Conservation (phyloP, 768 basidiomycete species). For the Stropharia rugosoannulata region DNA sequence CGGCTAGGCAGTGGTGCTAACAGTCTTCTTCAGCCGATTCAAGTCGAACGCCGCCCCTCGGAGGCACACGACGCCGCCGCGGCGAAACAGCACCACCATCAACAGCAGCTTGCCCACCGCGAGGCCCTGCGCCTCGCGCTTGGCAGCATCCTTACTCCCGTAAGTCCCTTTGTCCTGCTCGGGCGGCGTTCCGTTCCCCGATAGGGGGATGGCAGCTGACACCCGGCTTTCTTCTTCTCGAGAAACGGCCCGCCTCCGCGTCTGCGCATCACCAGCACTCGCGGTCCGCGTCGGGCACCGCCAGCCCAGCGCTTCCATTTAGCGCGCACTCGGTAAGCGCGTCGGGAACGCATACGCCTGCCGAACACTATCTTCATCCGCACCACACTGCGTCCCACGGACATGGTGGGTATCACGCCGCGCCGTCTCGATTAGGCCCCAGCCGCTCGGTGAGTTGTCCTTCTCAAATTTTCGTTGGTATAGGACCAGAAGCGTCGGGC, state of each 20-base stretch:
- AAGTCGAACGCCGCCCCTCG: slow-evolving; percentile 32
- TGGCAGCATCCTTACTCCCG: slow-evolving; percentile 60
- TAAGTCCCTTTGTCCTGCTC: slow-evolving; percentile 30
- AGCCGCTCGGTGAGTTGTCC: slow-evolving; percentile 28
- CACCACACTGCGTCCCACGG: slow-evolving; percentile 22
- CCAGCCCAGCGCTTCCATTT: slow-evolving; percentile 43
- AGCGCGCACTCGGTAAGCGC: slow-evolving; percentile 13
- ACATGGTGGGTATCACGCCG: slow-evolving; percentile 21
- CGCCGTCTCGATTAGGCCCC: slow-evolving; percentile 34
- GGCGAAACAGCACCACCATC: slow-evolving; percentile 16
- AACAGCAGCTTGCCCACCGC: slow-evolving; percentile 36
- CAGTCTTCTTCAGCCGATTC: slow-evolving; percentile 28
- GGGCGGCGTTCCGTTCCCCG: background rate
- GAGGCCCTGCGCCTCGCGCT: slow-evolving; percentile 55
- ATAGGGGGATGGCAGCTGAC: background rate
- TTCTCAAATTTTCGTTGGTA: slow-evolving; percentile 6
- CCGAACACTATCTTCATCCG: slow-evolving; percentile 25
- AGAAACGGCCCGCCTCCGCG: slow-evolving; percentile 52
- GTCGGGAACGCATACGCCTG: slow-evolving; percentile 28
- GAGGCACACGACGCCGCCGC: slow-evolving; percentile 19
- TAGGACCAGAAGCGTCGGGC: background rate
- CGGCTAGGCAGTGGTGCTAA: background rate
- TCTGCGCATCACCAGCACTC: slow-evolving; percentile 24
- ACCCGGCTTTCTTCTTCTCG: background rate
- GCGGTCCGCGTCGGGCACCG: slow-evolving; percentile 49